Evolutionary conservation across 345 rosid species (phyloP), one percentile per base, ranked within the genome.

Genomic region (Pugionium dolabratum): DNA sequence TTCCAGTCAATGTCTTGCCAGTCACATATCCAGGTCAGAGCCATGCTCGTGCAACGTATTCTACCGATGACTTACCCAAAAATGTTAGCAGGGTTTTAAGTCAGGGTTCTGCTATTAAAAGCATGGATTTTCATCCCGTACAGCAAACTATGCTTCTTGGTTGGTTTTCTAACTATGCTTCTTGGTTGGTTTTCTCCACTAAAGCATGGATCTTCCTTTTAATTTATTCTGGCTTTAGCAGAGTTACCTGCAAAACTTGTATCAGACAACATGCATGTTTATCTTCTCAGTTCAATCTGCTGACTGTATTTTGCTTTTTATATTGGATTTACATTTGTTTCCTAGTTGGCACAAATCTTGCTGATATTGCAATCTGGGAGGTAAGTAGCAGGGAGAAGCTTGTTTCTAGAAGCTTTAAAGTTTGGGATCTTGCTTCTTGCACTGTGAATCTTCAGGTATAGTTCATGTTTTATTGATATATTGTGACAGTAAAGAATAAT

Each of bases 81-180:
- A 76, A 46, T 28, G 85, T 91, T 71, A 69, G 63, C 9, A 73
- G 58, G 78, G 76, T 74, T 64, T 62, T 91, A 63, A 76, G 65
- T 48, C 80, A 76, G 75, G 84, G 76, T 2, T 86, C 85, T 60
- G 62, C 82, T 67, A 86, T 86, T 18, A 78, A 63, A 62, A 84
- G 84, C 93, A 80, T 88, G 83, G 96, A 83, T 68, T 91, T 91
- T 69, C 96, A 88, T 78, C 97, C 97, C 31, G 60, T 78, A 70
- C 73, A 70, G 35, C 88, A 82, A 39, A 79, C 84, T 61, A 54
- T 73, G 70, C 94, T 90, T 67, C 79, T 90, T 78, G 95, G 97
- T 88, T 68, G 48, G 69, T 66, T 43, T 29, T 28, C 60, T 52
- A 39, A 79, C 84, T 61, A 54, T 73, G 70, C 94, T 91, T 68